These are phyloP conservation scores for Metrosideros polymorpha DNA, from an alignment of 441 rosid species.

Conservation along the genomic window DNA sequence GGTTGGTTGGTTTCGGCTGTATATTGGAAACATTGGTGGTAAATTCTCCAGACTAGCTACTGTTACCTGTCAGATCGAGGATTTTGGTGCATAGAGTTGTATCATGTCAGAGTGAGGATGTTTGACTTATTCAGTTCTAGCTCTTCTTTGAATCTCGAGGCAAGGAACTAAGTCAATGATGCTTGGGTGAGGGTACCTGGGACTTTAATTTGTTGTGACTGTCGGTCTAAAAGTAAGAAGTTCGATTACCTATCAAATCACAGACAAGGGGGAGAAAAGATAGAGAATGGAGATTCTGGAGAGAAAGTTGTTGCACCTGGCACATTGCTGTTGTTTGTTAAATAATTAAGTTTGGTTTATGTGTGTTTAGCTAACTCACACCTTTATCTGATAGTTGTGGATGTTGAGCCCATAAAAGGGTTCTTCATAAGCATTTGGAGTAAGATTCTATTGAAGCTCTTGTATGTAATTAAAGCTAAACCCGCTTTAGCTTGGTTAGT, in stretches of 20 bases:
- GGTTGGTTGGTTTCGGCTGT: background rate
- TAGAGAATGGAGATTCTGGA: background rate
- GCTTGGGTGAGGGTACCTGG: background rate
- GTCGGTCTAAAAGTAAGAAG: background rate
- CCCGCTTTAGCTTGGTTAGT: background rate
- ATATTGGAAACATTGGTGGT: background rate
- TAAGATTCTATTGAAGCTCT: background rate
- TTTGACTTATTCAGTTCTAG: background rate
- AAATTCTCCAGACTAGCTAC: background rate
- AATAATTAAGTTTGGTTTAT: background rate
- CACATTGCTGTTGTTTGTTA: background rate
- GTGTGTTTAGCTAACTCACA: background rate
- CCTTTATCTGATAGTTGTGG: background rate
- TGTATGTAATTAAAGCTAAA: background rate
- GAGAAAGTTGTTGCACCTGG: background rate
- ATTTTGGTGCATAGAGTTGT: background rate
- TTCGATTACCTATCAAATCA: background rate
- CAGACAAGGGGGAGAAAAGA: background rate
- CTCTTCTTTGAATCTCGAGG: background rate
- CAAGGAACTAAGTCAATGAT: background rate
- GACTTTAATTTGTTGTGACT: background rate
- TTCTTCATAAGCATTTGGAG: background rate
- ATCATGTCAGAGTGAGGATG: background rate
- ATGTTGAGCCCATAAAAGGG: background rate
- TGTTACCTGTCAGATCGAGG: background rate